These are phyloP conservation scores for Babesia sp. DNA, from an alignment of 169 alveolate genomes.

Conservation along the genomic window DNA sequence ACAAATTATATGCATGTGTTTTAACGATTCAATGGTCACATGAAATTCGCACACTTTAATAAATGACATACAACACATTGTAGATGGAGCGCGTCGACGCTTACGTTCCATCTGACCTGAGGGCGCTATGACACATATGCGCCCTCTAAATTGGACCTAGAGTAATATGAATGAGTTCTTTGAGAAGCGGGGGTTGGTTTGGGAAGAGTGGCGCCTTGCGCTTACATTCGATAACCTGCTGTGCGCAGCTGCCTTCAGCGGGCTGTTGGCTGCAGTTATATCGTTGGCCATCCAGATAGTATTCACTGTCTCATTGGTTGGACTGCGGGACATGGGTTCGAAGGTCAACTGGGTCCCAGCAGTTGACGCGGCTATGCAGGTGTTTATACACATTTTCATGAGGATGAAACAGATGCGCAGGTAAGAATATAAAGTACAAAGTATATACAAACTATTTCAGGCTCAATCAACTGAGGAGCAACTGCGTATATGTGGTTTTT, in stretches of 20 bases:
- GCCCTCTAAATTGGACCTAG: no score
- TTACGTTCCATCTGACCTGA: no score
- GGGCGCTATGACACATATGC: no score
- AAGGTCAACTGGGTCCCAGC: background rate
- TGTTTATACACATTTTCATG: slow-evolving; percentile 7
- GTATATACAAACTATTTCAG: background rate
- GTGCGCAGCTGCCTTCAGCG: background rate
- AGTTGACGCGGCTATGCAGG: background rate
- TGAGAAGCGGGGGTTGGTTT: no score
- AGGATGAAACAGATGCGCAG: slow-evolving; percentile 21
- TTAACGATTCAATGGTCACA: no score
- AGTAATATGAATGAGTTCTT: no score
- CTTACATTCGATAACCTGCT: background rate
- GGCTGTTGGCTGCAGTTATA: background rate
- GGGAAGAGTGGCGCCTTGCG: no score
- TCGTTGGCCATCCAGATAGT: background rate
- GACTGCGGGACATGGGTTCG: background rate
- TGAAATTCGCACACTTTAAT: no score
- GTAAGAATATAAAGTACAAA: background rate
- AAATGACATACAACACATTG: no score
- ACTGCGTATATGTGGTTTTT: slow-evolving; percentile 11
- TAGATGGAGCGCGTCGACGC: no score
- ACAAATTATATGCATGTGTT: no score
- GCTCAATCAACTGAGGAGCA: slow-evolving; percentile 6
- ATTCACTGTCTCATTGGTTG: background rate